Conservation (phyloP, 805 yeast species). For the Phaffomyces thermotolerans region DNA sequence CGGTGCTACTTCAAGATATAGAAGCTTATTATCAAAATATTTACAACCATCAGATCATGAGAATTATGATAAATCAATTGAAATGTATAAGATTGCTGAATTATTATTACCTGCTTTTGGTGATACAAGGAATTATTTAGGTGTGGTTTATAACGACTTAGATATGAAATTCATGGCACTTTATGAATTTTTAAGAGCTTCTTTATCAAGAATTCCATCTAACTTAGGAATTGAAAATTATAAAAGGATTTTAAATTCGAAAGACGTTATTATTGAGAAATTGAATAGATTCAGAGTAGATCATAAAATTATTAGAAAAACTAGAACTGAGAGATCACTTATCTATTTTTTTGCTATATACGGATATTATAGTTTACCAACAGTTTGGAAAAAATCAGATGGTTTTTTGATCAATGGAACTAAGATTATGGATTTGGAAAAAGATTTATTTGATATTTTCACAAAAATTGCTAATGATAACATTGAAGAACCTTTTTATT, state of each 20-base stretch:
- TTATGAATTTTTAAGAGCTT: slow-evolving; percentile 40
- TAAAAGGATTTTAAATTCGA: slow-evolving; percentile 26
- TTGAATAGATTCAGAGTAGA: slow-evolving; percentile 21
- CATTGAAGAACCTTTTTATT: slow-evolving; percentile 6
- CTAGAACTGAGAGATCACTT: slow-evolving; percentile 13
- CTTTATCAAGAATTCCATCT: slow-evolving; percentile 34
- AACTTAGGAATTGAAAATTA: slow-evolving; percentile 33
- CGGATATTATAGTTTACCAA: slow-evolving; percentile 38
- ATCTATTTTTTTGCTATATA: slow-evolving; percentile 29
- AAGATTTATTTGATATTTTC: slow-evolving; percentile 25
- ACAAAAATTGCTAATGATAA: slow-evolving; percentile 12
- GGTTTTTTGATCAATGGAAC: slow-evolving; percentile 26
- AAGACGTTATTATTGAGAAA: slow-evolving; percentile 24
- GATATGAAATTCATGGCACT: slow-evolving; percentile 22
- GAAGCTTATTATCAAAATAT: slow-evolving; percentile 30
- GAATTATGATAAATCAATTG: slow-evolving; percentile 37
- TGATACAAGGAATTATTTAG: slow-evolving; percentile 57
- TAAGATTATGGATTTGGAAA: slow-evolving; percentile 24
- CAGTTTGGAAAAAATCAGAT: slow-evolving; percentile 27
- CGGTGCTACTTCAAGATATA: slow-evolving; percentile 54
- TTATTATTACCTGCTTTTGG: slow-evolving; percentile 59
- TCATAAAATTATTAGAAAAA: slow-evolving; percentile 4
- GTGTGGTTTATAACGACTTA: slow-evolving; percentile 42
- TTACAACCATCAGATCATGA: slow-evolving; percentile 31
- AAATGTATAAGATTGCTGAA: slow-evolving; percentile 45